Evolutionary conservation across 768 basidiomycete species (phyloP).

Genomic region (Lactarius sanguifluus): DNA sequence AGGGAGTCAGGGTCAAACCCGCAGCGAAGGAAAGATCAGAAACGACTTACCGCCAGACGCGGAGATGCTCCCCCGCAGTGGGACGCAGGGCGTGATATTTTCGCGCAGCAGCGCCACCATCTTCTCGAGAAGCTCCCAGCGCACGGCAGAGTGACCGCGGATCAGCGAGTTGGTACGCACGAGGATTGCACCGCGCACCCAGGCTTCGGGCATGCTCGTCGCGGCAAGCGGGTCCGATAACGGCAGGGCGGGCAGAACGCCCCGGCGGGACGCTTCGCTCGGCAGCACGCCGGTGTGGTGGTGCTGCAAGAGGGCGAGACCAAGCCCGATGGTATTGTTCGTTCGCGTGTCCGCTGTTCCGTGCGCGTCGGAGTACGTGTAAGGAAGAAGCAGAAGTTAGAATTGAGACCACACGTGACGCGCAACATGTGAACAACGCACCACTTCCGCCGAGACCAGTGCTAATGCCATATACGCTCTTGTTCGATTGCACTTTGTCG

Average conservation of each 20-base stretch:
- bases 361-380: background rate
- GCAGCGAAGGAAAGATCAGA: background rate
- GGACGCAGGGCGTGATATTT: constrained; percentile 79
- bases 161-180: constrained; percentile 88
- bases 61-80: constrained; percentile 80
- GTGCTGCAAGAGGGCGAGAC: constrained; percentile 76
- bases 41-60: constrained; percentile 67
- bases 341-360: constrained; percentile 80
- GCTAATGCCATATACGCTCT: constrained; percentile 80
- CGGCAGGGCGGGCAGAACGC: constrained; percentile 57
- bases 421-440: constrained; percentile 28
- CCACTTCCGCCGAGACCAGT: constrained; percentile 86
- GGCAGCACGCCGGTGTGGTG: constrained; percentile 76
- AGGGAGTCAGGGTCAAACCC: background rate
- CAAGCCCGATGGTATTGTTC: constrained; percentile 67
- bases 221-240: constrained; percentile 66
- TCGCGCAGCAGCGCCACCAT: constrained; percentile 70
- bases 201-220: constrained; percentile 77
- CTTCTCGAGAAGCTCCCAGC: constrained; percentile 75
- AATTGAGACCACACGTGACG: too few species aligned
- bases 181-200: constrained; percentile 88
- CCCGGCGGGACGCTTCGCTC: constrained; percentile 34
- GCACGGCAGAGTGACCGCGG: constrained; percentile 84
- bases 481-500: constrained; percentile 63
- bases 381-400: too few species aligned